Conservation (phyloP, 495 filamentous ascomycete species). For the Tuber indicum region DNA sequence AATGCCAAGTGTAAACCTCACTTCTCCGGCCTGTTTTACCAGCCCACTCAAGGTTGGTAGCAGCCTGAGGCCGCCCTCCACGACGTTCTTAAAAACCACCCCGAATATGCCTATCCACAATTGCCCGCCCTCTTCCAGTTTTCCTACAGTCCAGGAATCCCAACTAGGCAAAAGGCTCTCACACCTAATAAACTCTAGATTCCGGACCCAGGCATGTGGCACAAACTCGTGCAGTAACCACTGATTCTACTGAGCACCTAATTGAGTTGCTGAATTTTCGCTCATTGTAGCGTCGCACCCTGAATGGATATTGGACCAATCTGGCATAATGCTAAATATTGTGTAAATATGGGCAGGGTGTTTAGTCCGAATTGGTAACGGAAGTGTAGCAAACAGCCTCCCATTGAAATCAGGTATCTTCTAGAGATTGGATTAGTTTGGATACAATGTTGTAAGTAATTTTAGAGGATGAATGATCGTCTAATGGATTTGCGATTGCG, state of each 20-base stretch:
- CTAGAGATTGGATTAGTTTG: constrained; percentile 14
- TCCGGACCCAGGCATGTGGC: constrained; percentile 41
- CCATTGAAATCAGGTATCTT: constrained; percentile 15
- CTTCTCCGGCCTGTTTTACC: constrained; percentile 10
- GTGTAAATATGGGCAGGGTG: constrained; percentile 47
- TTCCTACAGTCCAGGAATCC: constrained; percentile 34
- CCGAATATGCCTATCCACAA: constrained; percentile 30
- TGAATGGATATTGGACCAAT: too few species aligned
- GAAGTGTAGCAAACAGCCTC: constrained; percentile 45
- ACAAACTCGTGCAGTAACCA: constrained; percentile 43
- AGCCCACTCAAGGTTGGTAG: constrained; percentile 26
- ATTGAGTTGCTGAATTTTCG: constrained; percentile 34
- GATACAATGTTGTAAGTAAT: background rate
- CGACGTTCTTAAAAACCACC: constrained; percentile 21
- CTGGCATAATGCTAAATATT: constrained; percentile 45
- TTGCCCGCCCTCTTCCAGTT: constrained; percentile 19
- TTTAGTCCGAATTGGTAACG: constrained; percentile 42
- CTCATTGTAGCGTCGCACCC: constrained; percentile 31
- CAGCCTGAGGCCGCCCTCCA: constrained; percentile 11
- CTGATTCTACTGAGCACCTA: constrained; percentile 43
- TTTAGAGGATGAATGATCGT: constrained; percentile 13
- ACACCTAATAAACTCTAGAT: constrained; percentile 20
- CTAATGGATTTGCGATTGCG: constrained; percentile 44
- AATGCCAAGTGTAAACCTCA: constrained; percentile 19
- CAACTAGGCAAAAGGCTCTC: constrained; percentile 17